Evolutionary conservation across 148 eudicot genomes (phyloP).

Genomic region (Amaranthus cruentus): DNA sequence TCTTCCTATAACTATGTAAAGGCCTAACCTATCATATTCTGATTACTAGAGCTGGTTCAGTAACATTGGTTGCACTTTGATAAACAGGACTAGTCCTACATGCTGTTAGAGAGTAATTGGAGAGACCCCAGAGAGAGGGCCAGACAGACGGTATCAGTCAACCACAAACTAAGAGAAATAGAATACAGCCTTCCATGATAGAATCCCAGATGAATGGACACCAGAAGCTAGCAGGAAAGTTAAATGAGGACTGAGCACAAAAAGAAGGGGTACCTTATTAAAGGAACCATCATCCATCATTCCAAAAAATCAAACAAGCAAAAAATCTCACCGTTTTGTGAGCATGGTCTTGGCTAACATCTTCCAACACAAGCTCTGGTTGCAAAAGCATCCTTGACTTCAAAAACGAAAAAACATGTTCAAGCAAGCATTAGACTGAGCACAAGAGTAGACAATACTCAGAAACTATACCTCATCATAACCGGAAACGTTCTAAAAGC

Average conservation of each 20-base stretch:
- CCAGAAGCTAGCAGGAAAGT: neutral
- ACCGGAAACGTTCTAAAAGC: neutral
- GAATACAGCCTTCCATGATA: neutral
- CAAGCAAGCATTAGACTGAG: constrained; percentile 5
- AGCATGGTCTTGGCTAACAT: constrained; percentile 99
- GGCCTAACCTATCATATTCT: neutral
- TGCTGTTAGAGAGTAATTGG: no score
- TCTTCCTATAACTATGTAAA: neutral
- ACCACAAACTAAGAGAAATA: neutral
- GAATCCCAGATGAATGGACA: neutral
- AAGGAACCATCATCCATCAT: neutral
- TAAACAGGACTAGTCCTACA: neutral
- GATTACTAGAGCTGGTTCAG: neutral
- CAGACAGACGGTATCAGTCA: neutral
- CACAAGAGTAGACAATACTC: neutral
- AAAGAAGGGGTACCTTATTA: neutral
- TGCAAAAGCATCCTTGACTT: constrained; percentile 99
- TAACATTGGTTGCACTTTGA: neutral
- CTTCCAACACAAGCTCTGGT: constrained; percentile 95
- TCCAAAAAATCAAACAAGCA: constrained; percentile 7
- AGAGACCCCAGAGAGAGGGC: neutral
- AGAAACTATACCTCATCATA: neutral
- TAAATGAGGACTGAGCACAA: neutral
- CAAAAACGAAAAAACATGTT: constrained; percentile 19
- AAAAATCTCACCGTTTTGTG: constrained; percentile 75